phyloP scores from a whole-genome alignment of 2,329 filamentous ascomycete genomes.

The Decorospora gaudefroyi region DNA sequence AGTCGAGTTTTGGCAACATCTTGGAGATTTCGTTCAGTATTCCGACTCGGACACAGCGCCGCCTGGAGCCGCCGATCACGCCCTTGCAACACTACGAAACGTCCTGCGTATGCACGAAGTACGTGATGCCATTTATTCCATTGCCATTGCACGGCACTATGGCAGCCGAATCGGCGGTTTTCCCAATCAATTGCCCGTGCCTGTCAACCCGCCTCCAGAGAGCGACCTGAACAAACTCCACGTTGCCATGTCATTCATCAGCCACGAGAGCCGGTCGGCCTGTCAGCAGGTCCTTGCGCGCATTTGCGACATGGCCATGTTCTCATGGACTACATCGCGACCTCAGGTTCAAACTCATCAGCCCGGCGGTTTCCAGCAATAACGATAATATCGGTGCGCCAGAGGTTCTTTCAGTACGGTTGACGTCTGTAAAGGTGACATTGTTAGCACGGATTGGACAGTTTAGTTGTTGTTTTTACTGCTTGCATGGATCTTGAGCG shows the following conservation, averaged over 20 bases:
- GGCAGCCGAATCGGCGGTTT: slow-evolving; percentile 62
- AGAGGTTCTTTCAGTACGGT: not conserved
- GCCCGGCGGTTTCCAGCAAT: slow-evolving; percentile 9
- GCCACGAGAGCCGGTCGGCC: slow-evolving; percentile 52
- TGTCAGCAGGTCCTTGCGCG: slow-evolving; percentile 55
- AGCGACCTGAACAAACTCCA: slow-evolving; percentile 51
- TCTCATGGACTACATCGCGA: slow-evolving; percentile 49
- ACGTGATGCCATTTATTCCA: slow-evolving; percentile 86
- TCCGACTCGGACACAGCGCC: slow-evolving; percentile 64
- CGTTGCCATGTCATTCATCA: slow-evolving; percentile 56
- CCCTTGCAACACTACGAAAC: slow-evolving; percentile 67
- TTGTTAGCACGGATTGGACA: slow-evolving; percentile 3
- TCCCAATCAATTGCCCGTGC: slow-evolving; percentile 46
- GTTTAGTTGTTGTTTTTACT: slow-evolving; percentile 2
- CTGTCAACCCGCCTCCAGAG: slow-evolving; percentile 38
- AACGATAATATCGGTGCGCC: slow-evolving; percentile 1
- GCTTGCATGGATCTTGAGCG: slow-evolving; percentile 13
- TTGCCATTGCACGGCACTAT: slow-evolving; percentile 77
- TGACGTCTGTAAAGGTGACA: not conserved
- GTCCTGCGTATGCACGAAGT: slow-evolving; percentile 82
- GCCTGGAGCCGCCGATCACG: slow-evolving; percentile 65
- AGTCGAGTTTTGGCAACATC: slow-evolving; percentile 79
- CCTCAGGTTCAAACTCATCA: slow-evolving; percentile 12
- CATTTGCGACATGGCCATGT: slow-evolving; percentile 55
- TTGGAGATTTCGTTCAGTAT: slow-evolving; percentile 72